Conservation (phyloP, 1,139 yeast genomes). For the Wickerhamomyces sp. region DNA sequence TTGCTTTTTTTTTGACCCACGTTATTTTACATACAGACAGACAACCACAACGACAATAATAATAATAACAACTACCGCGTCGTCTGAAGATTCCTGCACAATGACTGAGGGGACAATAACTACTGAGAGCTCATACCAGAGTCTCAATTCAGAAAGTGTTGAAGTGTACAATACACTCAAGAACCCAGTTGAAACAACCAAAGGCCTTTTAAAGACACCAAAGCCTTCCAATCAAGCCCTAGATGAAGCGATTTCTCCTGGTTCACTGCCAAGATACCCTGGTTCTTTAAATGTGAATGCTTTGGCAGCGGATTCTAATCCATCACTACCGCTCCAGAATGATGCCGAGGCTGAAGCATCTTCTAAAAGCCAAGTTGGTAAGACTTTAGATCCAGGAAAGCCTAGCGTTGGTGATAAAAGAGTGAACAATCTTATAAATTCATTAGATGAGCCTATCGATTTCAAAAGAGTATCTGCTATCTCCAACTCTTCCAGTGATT, state of each 20-base stretch:
- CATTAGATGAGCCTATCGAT: slow-evolving; percentile 31
- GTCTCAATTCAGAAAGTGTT: slow-evolving; percentile 5
- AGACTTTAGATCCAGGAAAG: slow-evolving; percentile 41
- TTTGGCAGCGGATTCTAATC: slow-evolving; percentile 26
- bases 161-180: too few species aligned
- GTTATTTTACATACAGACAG: too few species aligned
- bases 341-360: slow-evolving; percentile 5
- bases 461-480: slow-evolving; percentile 34
- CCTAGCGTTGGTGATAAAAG: slow-evolving; percentile 14
- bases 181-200: too few species aligned
- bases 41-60: background rate
- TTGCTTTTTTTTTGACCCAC: too few species aligned
- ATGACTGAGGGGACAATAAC: slow-evolving; percentile 9
- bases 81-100: background rate
- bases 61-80: too few species aligned
- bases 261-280: slow-evolving; percentile 51
- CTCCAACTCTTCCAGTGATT: slow-evolving; percentile 15
- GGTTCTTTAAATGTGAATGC: slow-evolving; percentile 58
- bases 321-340: too few species aligned
- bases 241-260: slow-evolving; percentile 16
- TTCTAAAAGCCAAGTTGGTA: slow-evolving; percentile 8
- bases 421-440: slow-evolving; percentile 21
- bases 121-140: slow-evolving; percentile 13
- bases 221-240: slow-evolving; percentile 11
- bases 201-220: slow-evolving; percentile 16